Base-by-base conservation (phyloP, 1,284 basidiomycete species). In the Neolentinus lepideus region DNA sequence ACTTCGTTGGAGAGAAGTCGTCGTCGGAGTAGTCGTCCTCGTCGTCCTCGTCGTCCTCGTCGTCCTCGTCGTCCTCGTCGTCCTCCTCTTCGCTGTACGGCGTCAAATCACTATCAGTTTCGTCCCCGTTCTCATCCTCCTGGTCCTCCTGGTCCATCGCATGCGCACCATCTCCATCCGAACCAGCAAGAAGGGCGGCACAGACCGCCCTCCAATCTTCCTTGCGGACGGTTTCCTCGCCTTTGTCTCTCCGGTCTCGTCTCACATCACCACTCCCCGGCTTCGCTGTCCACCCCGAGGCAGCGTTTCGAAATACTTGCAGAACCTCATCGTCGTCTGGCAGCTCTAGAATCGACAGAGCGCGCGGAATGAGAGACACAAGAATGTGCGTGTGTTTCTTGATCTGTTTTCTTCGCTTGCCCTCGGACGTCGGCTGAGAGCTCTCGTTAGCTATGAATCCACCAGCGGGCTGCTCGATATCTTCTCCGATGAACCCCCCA, bases 161-260 rank as follows among this genome's bases (percentile, higher is more conserved):
- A 16, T 16, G 14, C 38, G 16, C 52, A 19, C 45, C 35, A 11
- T 45, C 52, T 21, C 45, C 52, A 3, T 45, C 52, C 10, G 19
- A 12, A 6, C 6, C 24, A 26, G 21, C 81, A 6, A 89, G 71
- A 2, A 90, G 69, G 1, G 83, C 83, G 12, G 84, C 79, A 64
- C 88, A 90, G 8, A 90, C 84, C 16, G 85, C 76, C 35, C 85
- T 76, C 85, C 85, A 90, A 63, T 90, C 88, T 36, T 81, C 80
- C 52, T 75, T 71, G 59, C 73, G 78, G 24, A 90, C 78, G 50
- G 67, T 65, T 48, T 62, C 57, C 22, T 57, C 64, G 11, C 50
- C 50, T 6, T 52, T 54, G 11, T 61, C 63, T 0, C 69, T 65
- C 38, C 38, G 38, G 8, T 16, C 38, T 43, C 38, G 12, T 6